A percentile compares a stretch with the other conserved stretches of the same genome.
These are phyloP conservation scores for Mycena vitilis DNA, from an alignment of 768 basidiomycete species.

Conservation along the genomic window DNA sequence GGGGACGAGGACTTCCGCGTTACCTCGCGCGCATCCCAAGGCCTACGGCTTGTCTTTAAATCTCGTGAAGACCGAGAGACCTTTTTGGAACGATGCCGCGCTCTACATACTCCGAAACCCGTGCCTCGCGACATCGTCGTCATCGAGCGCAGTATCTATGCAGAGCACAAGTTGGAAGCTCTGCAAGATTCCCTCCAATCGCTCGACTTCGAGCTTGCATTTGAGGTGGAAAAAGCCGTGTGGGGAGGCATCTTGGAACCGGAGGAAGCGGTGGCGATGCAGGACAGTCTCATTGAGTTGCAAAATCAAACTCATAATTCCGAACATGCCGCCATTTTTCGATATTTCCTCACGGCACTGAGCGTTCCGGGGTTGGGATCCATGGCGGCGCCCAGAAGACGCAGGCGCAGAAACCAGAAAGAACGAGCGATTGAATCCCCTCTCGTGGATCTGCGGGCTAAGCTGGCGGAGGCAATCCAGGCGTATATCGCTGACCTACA, in stretches of 20 bases:
- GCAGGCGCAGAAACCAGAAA: constrained; percentile 22
- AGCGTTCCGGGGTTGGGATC: constrained; percentile 28
- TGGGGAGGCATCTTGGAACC: constrained; percentile 41
- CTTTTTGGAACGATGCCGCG: constrained; percentile 41
- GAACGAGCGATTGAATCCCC: constrained; percentile 7
- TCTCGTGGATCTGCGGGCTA: constrained; percentile 21
- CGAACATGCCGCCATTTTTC: constrained; percentile 33
- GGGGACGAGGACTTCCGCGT: constrained; percentile 41
- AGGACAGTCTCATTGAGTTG: constrained; percentile 36
- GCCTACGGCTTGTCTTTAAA: constrained; percentile 45
- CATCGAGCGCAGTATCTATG: constrained; percentile 33
- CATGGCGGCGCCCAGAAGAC: constrained; percentile 7
- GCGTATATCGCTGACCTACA: constrained; percentile 29
- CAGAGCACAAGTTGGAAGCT: constrained; percentile 7
- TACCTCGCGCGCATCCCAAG: constrained; percentile 39
- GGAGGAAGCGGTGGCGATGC: constrained; percentile 39
- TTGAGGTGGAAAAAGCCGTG: constrained; percentile 53
- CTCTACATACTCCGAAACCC: constrained; percentile 39
- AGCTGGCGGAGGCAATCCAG: constrained; percentile 25
- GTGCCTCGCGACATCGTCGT: constrained; percentile 33
- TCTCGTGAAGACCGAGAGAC: constrained; percentile 40
- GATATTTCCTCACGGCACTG: constrained; percentile 30
- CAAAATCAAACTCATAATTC: constrained; percentile 13
- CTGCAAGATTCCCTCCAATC: constrained; percentile 41
- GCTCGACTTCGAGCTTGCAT: constrained; percentile 48